Base-by-base conservation (phyloP, 768 basidiomycete species). In the Podaxis sp. region DNA sequence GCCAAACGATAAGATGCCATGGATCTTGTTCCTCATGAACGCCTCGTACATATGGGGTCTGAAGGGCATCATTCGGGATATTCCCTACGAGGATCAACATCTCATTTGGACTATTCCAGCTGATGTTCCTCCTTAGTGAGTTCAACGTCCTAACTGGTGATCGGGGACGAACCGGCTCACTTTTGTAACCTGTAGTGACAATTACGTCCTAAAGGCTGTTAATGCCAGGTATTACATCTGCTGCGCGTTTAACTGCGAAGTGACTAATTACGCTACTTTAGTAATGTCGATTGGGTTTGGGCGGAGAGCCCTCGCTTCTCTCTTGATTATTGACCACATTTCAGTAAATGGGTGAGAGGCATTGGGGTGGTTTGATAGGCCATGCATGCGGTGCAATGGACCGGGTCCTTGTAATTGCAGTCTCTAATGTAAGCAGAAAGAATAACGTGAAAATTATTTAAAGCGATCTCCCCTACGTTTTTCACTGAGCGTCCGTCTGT, bases 1-100 rank as follows among this genome's bases (percentile, higher is more conserved):
- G 11, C 25, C 40, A 15, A 29, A 57, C 13, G 40, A 43, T 17
- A 40, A 40, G 9, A 41, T 41, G 40, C 55, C 38, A 19, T 57
- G 55, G 40, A 57, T 43, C 25, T 41, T 55, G 15, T 55, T 55
- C 36, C 53, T 55, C 53, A 55, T 40, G 53, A 57, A 41, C 15
- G 41, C 25, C 7, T 57, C 40, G 24, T 25, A 46, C 37, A 27
- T 46, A 19, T 46, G 19, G 38, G 25, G 38, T 15, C 17, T 57
- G 19, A 15, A 43, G 24, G 41, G 24, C 2, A 57, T 29, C 38
- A 57, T 57, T n/a, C 11, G n/a, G 9, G 12, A n/a, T 11, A 57
- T 57, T 41, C 38, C 55, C 13, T 57, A 43, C 17, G 55, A 57
- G 22, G 40, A 57, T 24, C 40, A 43, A 25, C 22, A 29, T 6